A percentile compares a stretch with the other conserved stretches of the same genome.
These are phyloP conservation scores for Thuja plicata DNA, from an alignment of 83 land plant genomes.

Conservation along the genomic window DNA sequence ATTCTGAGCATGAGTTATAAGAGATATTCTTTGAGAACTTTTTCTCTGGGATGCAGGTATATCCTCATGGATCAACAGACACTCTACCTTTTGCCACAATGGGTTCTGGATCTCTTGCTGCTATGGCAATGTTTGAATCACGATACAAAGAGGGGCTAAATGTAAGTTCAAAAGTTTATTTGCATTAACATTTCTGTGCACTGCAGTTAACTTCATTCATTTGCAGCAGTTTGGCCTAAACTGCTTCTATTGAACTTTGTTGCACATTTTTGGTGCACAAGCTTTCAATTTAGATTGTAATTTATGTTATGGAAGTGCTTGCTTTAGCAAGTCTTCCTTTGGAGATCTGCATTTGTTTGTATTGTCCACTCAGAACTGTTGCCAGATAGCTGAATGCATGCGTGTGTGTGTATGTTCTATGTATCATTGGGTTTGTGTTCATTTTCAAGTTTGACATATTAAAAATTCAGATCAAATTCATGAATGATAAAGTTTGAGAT, in stretches of 20 bases:
- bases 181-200: not conserved
- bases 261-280: not conserved
- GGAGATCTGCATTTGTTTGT: not conserved
- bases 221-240: not conserved
- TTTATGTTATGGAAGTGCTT: not conserved
- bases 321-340: not conserved
- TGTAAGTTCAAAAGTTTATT: constrained; percentile 41
- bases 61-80: constrained; percentile 98
- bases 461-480: no score
- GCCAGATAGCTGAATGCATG: not conserved
- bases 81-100: constrained; percentile 99
- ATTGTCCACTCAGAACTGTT: not conserved
- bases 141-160: constrained; percentile 85
- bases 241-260: not conserved
- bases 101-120: constrained; percentile 99
- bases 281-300: not conserved
- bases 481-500: no score
- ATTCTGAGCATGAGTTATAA: not conserved
- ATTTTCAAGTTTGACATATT: no score
- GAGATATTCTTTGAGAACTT: not conserved
- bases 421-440: not conserved
- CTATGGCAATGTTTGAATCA: constrained; percentile 93
- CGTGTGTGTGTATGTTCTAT: not conserved
- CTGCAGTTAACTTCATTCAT: not conserved
- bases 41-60: constrained; percentile 53